Evolutionary conservation across 1,284 basidiomycete species (phyloP).

Genomic region (Ganoderma sinense): DNA sequence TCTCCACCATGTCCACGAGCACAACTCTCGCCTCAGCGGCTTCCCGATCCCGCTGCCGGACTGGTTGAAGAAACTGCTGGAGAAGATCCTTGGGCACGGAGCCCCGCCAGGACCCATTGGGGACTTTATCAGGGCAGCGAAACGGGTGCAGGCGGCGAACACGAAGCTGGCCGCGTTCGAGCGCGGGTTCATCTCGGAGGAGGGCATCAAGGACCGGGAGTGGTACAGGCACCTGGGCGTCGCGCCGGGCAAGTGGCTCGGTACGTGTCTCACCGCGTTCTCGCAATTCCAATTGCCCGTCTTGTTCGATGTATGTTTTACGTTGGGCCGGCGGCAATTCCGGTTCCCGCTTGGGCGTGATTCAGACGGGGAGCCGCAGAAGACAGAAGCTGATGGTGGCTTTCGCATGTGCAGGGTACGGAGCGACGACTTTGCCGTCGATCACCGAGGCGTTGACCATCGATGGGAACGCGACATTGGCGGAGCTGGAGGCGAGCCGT

Average conservation of each 20-base stretch:
- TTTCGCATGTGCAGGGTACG: constrained; percentile 65
- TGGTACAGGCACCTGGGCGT: constrained; percentile 91
- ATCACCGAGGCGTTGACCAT: constrained; percentile 82
- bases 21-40: not conserved
- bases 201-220: constrained; percentile 81
- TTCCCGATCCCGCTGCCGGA: constrained; percentile 26
- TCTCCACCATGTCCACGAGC: not conserved
- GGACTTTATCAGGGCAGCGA: constrained; percentile 62
- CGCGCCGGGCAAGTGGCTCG: constrained; percentile 90
- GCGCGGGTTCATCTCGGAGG: constrained; percentile 83
- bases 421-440: constrained; percentile 86
- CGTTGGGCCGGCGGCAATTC: constrained; percentile 1
- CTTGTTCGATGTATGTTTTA: not conserved
- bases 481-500: constrained; percentile 71
- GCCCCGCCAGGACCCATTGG: constrained; percentile 20
- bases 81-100: constrained; percentile 25
- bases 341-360: constrained; percentile 5
- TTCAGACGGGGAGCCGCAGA: constrained; percentile 5
- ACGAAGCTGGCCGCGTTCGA: constrained; percentile 81
- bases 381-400: constrained; percentile 1
- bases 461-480: constrained; percentile 69
- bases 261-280: constrained; percentile 48
- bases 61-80: constrained; percentile 32
- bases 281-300: not conserved
- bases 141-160: constrained; percentile 73